Evolutionary conservation across 352 stramenopile species (phyloP), one percentile per base, ranked within the genome.

Genomic region (Phytopythium delawarense): DNA sequence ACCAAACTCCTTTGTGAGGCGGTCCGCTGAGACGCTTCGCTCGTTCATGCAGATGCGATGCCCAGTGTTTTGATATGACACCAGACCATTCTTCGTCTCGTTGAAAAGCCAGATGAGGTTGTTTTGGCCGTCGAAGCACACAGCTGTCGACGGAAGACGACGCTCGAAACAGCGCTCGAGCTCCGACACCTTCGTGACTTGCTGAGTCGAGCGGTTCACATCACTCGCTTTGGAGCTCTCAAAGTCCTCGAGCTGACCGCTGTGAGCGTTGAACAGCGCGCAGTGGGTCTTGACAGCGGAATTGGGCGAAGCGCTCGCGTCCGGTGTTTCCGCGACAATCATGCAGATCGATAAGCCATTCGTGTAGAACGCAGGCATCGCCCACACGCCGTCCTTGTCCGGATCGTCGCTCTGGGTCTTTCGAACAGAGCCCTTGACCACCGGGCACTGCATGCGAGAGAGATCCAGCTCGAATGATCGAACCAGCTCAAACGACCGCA

Each of bases 121-220:
- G 57, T 80, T 83, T 46, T 66, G 73, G 20, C 65, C 72, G 55
- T 80, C 76, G 51, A 89, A 92, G 50, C 77, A 89, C 25, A 76
- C 66, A 0, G 69, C 70, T 2, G 49, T 57, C 51, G 70, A 64
- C 0, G 60, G 57, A 21, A 77, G 5, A 11, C 58, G 34, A 7
- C 65, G 61, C 35, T 80, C 71, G 35, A 74, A 72, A 28, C 63
- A 79, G 28, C 2, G 2, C 13, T 52, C 20, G 12, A 18, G 28
- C n/a, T 42, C 40, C 7, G 28, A n/a, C 9, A 42, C 25, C 25
- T 49, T 30, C 2, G 23, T 12, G 13, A 37, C 55, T 50, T 50
- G 40, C 69, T 73, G 3, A 62, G 32, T 16, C 1, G 53, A 34
- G 12, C 53, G 53, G n/a, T 63, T 23, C 25, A 56, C 9, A 7